phyloP scores from a whole-genome alignment of 257 asterid species.

The Knoxia roxburghii region DNA sequence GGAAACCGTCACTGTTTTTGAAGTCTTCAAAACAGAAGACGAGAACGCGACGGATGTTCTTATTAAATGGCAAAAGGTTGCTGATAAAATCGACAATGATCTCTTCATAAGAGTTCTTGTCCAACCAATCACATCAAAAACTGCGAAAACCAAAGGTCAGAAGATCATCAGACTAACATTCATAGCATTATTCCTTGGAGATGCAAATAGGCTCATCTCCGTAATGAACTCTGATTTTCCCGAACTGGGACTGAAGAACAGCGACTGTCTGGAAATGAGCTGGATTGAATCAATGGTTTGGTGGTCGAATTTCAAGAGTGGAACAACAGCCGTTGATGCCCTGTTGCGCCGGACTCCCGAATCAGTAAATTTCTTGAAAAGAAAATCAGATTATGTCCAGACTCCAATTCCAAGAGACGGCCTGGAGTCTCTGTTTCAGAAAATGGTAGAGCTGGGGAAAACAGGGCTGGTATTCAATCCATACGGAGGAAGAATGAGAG shows the following conservation, averaged over 20 bases:
- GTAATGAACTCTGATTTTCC: conserved; percentile 10
- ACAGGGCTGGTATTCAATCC: conserved; percentile 35
- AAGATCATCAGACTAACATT: conserved; percentile 14
- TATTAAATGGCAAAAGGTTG: conserved; percentile 13
- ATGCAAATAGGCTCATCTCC: conserved; percentile 7
- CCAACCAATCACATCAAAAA: conserved; percentile 9
- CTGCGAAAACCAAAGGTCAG: not conserved
- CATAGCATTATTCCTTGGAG: conserved; percentile 13
- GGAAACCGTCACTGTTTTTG: conserved; percentile 1
- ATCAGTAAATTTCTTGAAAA: not conserved
- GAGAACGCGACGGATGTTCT: not conserved
- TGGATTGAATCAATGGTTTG: conserved; percentile 39
- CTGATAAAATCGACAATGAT: conserved; percentile 14
- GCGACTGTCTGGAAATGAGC: conserved; percentile 16
- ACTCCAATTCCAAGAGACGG: conserved; percentile 3
- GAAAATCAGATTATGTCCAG: conserved; percentile 8
- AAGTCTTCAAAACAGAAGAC: not conserved
- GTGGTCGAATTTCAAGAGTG: conserved; percentile 26
- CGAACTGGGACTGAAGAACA: conserved; percentile 12
- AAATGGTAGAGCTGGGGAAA: conserved; percentile 18
- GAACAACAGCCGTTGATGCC: not conserved
- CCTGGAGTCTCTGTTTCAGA: conserved; percentile 11
- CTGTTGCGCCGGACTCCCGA: not conserved
- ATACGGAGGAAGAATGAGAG: conserved; percentile 35
- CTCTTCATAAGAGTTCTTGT: conserved; percentile 21